Percentiles rank a stretch among this genome's conserved stretches.
phyloP scores from a whole-genome alignment of 345 rosid genomes.

The Stellera chamaejasme region DNA sequence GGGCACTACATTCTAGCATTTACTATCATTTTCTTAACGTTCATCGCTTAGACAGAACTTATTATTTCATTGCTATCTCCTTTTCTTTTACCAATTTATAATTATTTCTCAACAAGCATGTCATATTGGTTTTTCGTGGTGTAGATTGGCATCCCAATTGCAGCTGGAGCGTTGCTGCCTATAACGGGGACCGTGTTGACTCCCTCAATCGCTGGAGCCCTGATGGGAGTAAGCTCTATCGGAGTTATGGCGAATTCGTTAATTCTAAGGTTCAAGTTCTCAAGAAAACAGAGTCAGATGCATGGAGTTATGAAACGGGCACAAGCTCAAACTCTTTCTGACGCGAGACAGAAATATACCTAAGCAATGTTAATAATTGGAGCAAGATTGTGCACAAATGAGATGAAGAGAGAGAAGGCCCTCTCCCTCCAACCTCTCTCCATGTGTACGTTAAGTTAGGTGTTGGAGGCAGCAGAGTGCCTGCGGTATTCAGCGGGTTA shows the following conservation, averaged over 20 bases:
- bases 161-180: slow-evolving; percentile 85
- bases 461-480: too few species aligned
- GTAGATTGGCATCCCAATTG: slow-evolving; percentile 87
- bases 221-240: slow-evolving; percentile 92
- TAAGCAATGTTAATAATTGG: too few species aligned
- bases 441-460: too few species aligned
- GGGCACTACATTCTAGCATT: not conserved
- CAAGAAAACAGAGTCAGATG: slow-evolving; percentile 28
- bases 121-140: not conserved
- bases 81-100: not conserved
- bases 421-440: too few species aligned
- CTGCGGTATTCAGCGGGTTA: too few species aligned
- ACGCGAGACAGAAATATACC: slow-evolving; percentile 16
- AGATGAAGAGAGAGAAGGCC: too few species aligned
- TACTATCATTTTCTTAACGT: not conserved
- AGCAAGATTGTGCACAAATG: too few species aligned
- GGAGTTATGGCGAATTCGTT: slow-evolving; percentile 93
- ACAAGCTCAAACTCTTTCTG: slow-evolving; percentile 7
- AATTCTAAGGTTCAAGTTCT: slow-evolving; percentile 58
- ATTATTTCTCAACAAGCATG: not conserved
- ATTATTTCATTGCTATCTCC: not conserved
- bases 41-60: not conserved
- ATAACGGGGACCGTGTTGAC: slow-evolving; percentile 79
- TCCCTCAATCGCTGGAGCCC: slow-evolving; percentile 94
- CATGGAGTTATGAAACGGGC: slow-evolving; percentile 13